Evolutionary conservation across 768 basidiomycete species (phyloP).

Genomic region (Tylopilus vinaceipallidus): DNA sequence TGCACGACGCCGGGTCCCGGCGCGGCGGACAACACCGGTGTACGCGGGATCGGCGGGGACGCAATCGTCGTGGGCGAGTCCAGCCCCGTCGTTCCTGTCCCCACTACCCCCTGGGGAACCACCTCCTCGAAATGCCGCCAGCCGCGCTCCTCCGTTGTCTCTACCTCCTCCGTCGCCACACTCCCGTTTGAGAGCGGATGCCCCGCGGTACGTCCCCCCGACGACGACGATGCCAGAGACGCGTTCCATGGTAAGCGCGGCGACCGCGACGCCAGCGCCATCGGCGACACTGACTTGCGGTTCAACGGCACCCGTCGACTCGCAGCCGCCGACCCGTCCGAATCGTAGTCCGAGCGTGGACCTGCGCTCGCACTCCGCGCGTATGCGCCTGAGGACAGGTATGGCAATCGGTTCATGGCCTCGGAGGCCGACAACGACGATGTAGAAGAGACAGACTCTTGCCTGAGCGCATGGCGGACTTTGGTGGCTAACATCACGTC

Average conservation of each 20-base stretch:
- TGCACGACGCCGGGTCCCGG: conserved; percentile 15
- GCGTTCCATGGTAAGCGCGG: conserved; percentile 33
- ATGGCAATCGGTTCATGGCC: conserved; percentile 33
- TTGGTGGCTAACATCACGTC: conserved; percentile 41
- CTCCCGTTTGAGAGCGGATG: conserved; percentile 19
- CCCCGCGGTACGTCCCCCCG: conserved; percentile 30
- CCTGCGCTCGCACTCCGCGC: conserved; percentile 21
- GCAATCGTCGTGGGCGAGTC: conserved; percentile 41
- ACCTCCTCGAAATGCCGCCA: conserved; percentile 32
- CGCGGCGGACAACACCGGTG: conserved; percentile 33
- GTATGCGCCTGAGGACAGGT: conserved; percentile 15
- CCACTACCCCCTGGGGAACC: background rate
- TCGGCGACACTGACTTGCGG: conserved; percentile 67
- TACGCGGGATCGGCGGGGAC: conserved; percentile 38
- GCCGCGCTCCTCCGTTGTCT: conserved; percentile 23
- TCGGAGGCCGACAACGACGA: conserved; percentile 65
- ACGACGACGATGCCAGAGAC: conserved; percentile 44
- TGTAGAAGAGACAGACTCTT: conserved; percentile 60
- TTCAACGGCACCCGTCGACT: conserved; percentile 66
- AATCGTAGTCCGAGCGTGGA: conserved; percentile 52
- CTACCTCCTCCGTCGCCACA: conserved; percentile 21
- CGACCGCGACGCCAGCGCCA: conserved; percentile 55
- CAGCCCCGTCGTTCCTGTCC: conserved; percentile 12
- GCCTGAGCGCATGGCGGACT: conserved; percentile 39
- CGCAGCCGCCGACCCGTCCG: conserved; percentile 39